phyloP scores from a whole-genome alignment of 192 early-diverging fungal genomes.

The Gonapodya prolifera region DNA sequence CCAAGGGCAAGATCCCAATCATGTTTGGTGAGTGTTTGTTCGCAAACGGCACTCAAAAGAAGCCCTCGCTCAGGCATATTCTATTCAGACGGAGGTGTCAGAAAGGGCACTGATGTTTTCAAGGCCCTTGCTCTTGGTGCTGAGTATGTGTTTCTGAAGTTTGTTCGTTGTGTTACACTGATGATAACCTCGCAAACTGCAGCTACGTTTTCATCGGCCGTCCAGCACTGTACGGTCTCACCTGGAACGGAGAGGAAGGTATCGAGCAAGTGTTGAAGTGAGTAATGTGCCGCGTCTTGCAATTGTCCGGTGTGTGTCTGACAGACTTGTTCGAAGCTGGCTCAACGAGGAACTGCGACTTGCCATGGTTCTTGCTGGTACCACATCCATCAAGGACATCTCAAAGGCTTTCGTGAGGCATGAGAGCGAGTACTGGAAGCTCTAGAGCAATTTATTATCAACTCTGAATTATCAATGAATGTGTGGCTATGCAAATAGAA shows the following conservation, averaged over 20 bases:
- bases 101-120: constrained; percentile 17
- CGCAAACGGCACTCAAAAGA: too few species aligned
- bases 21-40: background rate
- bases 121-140: constrained; percentile 22
- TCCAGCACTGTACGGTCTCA: constrained; percentile 13
- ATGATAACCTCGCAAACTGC: background rate
- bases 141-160: constrained; percentile 1
- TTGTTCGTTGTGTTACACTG: background rate
- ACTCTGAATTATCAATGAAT: too few species aligned
- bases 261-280: background rate
- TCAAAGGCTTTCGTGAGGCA: constrained; percentile 5
- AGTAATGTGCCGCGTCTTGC: background rate
- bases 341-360: constrained; percentile 4
- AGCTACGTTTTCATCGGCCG: constrained; percentile 11
- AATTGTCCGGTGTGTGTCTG: too few species aligned
- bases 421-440: constrained; percentile 6
- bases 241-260: constrained; percentile 6
- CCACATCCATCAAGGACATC: constrained; percentile 1
- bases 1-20: background rate
- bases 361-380: constrained; percentile 9
- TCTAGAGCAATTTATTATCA: background rate
- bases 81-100: constrained; percentile 14
- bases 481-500: too few species aligned
- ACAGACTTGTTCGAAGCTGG: too few species aligned
- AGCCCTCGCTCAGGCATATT: background rate